Conservation (phyloP, 768 basidiomycete genomes). For the Leccinum barrowsii region DNA sequence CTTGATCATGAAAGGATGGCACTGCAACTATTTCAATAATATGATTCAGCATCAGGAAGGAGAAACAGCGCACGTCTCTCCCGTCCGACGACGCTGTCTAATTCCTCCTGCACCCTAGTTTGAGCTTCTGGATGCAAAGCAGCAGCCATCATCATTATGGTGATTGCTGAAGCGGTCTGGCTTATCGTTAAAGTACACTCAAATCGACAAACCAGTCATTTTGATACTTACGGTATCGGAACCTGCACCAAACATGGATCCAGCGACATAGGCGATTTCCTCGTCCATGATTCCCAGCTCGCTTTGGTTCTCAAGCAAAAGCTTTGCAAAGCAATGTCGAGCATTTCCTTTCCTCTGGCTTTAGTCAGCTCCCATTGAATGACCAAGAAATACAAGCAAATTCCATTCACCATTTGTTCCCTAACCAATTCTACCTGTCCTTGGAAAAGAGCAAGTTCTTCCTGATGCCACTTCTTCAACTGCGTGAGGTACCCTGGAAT, state of each 20-base stretch:
- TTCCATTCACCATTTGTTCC: slow-evolving; percentile 26
- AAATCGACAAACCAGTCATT: background rate
- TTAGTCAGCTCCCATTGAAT: background rate
- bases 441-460: slow-evolving; percentile 35
- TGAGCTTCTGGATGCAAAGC: slow-evolving; percentile 50
- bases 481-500: slow-evolving; percentile 41
- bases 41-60: background rate
- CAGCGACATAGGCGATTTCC: slow-evolving; percentile 38
- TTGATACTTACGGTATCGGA: slow-evolving; percentile 35
- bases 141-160: slow-evolving; percentile 52
- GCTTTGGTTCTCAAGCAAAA: slow-evolving; percentile 35
- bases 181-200: background rate
- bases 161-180: slow-evolving; percentile 45
- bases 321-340: slow-evolving; percentile 33
- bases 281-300: slow-evolving; percentile 31
- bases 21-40: slow-evolving; percentile 18
- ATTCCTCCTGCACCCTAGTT: slow-evolving; percentile 46
- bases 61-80: slow-evolving; percentile 20
- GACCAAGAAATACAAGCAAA: too few species aligned
- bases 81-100: slow-evolving; percentile 48
- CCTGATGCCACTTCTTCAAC: slow-evolving; percentile 49
- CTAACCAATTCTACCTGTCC: slow-evolving; percentile 29
- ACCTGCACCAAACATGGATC: slow-evolving; percentile 43
- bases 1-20: slow-evolving; percentile 35
- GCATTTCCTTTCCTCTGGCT: slow-evolving; percentile 24